Evolutionary conservation across 2,329 filamentous ascomycete genomes (phyloP).

Genomic region (Monilinia laxa): DNA sequence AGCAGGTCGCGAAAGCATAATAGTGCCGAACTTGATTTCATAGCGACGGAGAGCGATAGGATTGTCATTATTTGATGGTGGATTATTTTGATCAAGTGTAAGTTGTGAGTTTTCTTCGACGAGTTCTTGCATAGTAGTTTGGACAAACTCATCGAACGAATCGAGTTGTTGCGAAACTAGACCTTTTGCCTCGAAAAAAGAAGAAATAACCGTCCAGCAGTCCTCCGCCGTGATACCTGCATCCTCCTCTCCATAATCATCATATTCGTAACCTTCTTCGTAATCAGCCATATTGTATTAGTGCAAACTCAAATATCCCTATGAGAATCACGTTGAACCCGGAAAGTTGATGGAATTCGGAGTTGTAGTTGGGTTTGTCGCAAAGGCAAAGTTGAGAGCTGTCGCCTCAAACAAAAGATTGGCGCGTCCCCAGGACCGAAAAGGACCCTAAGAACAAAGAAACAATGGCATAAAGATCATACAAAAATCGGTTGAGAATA

Average conservation of each 20-base stretch:
- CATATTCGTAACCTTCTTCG: slow-evolving; percentile 62
- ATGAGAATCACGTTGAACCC: not conserved
- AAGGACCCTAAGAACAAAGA: slow-evolving; percentile 28
- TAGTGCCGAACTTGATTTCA: slow-evolving; percentile 89
- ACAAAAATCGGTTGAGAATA: not conserved
- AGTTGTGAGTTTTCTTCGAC: slow-evolving; percentile 89
- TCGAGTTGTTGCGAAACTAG: slow-evolving; percentile 96
- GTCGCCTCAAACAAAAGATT: slow-evolving; percentile 21
- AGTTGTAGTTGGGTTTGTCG: slow-evolving; percentile 16
- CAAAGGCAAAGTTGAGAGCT: slow-evolving; percentile 24
- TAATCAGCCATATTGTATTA: slow-evolving; percentile 39
- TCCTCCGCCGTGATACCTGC: slow-evolving; percentile 86
- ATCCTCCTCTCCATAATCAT: slow-evolving; percentile 67
- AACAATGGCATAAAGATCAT: slow-evolving; percentile 27
- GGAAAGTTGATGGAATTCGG: slow-evolving; percentile 2
- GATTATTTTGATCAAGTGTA: slow-evolving; percentile 89
- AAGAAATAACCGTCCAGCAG: slow-evolving; percentile 96
- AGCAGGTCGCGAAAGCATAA: slow-evolving; percentile 84
- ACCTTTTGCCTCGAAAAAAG: slow-evolving; percentile 95
- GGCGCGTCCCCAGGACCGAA: slow-evolving; percentile 24
- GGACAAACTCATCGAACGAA: slow-evolving; percentile 96
- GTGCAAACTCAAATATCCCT: slow-evolving; percentile 10
- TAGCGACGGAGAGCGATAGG: slow-evolving; percentile 86
- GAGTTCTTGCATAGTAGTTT: slow-evolving; percentile 90
- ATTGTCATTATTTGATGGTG: slow-evolving; percentile 71